Conservation (phyloP, 2,329 filamentous ascomycete genomes). For the Neurospora crassa region DNA sequence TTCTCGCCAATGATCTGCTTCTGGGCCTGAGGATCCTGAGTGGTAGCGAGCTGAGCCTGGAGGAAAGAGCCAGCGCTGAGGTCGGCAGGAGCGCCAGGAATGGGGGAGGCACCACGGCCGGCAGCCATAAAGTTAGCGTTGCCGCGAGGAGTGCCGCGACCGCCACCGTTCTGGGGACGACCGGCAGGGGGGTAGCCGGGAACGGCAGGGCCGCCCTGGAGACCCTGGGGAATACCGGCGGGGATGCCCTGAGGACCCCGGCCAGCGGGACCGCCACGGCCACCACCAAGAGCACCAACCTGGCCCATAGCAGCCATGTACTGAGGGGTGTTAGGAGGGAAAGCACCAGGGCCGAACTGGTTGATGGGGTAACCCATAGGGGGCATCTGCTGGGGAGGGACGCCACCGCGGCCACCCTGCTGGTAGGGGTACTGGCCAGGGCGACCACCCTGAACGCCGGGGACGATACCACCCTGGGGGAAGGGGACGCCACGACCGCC, state of each 20-base stretch:
- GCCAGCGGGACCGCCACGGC: constrained; percentile 56
- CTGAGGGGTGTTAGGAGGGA: constrained; percentile 68
- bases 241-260: constrained; percentile 58
- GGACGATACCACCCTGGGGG: constrained; percentile 54
- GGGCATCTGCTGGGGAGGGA: constrained; percentile 74
- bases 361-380: constrained; percentile 76
- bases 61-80: constrained; percentile 35
- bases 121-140: constrained; percentile 32
- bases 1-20: constrained; percentile 98
- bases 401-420: constrained; percentile 78
- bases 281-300: constrained; percentile 47
- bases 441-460: constrained; percentile 68
- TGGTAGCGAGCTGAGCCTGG: constrained; percentile 47
- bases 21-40: constrained; percentile 61
- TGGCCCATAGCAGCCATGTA: constrained; percentile 78
- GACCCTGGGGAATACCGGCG: constrained; percentile 47
- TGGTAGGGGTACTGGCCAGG: constrained; percentile 79
- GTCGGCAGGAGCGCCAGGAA: constrained; percentile 25
- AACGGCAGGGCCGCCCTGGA: constrained; percentile 38
- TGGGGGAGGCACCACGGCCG: constrained; percentile 33
- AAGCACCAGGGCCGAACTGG: constrained; percentile 71
- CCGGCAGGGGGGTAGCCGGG: constrained; percentile 49
- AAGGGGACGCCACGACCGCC: constrained; percentile 58
- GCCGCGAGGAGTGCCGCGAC: constrained; percentile 28
- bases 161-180: constrained; percentile 36